Conservation (phyloP, 495 filamentous ascomycete genomes). For the Penicillium bialowiezense region DNA sequence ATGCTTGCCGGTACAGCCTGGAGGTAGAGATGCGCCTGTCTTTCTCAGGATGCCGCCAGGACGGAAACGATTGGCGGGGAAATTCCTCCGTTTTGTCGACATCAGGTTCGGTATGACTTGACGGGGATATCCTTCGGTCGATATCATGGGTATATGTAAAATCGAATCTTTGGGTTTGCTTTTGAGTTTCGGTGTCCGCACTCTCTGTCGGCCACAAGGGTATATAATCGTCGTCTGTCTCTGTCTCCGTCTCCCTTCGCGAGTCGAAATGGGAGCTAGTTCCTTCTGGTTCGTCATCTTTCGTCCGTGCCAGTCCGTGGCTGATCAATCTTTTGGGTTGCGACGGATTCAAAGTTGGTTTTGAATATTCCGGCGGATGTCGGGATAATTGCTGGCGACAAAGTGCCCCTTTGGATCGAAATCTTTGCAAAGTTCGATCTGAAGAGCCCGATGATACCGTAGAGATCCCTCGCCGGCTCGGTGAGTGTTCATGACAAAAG, state of each 20-base stretch:
- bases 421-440: constrained; percentile 10
- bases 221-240: constrained; percentile 4
- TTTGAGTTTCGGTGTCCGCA: constrained; percentile 1
- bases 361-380: constrained; percentile 19
- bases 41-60: constrained; percentile 11
- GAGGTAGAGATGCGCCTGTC: constrained; percentile 12
- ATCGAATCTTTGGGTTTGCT: neutral
- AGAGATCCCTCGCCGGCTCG: constrained; percentile 28
- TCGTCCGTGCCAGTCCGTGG: constrained; percentile 22
- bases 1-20: constrained; percentile 9
- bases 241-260: neutral
- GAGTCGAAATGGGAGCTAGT: neutral
- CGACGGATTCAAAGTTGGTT: constrained; percentile 19
- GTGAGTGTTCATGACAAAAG: constrained; percentile 56
- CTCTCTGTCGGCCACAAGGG: constrained; percentile 5
- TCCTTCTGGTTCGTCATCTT: constrained; percentile 8
- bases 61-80: constrained; percentile 1
- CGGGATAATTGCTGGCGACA: constrained; percentile 12
- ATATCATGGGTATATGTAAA: constrained; percentile 1
- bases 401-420: constrained; percentile 14
- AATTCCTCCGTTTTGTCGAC: neutral
- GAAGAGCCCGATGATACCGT: constrained; percentile 21
- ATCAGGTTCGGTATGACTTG: neutral
- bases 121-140: neutral
- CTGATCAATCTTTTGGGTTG: constrained; percentile 32